A percentile compares a stretch with the other conserved stretches of the same genome.
Evolutionary conservation across 108 stramenopile species (phyloP).

Genomic region (Pseudonitzschia multiseries): DNA sequence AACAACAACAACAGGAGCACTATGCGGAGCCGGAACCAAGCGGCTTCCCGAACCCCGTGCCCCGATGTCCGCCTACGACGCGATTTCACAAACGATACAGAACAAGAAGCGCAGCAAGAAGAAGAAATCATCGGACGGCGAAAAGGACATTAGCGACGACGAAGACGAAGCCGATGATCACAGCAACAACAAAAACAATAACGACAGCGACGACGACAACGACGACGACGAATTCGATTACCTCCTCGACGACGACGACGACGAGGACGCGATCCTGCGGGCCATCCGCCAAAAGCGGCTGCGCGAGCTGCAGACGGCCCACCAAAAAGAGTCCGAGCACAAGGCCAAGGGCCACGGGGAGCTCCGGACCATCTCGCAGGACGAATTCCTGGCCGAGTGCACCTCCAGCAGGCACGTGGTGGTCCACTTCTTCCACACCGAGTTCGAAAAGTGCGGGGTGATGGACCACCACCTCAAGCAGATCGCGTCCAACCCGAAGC

Average conservation of each 20-base stretch:
- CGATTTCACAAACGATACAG: background rate
- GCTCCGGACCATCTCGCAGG: slow-evolving; percentile 91
- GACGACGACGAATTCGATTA: slow-evolving; percentile 64
- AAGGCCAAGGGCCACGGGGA: slow-evolving; percentile 95
- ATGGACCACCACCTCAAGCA: slow-evolving; percentile 92
- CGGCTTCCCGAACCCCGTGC: background rate
- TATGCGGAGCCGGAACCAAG: background rate
- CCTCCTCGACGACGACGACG: slow-evolving; percentile 51
- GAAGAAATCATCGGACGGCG: background rate
- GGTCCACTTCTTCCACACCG: slow-evolving; percentile 96
- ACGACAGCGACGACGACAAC: slow-evolving; percentile 46
- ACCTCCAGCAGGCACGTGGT: slow-evolving; percentile 65
- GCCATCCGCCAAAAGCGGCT: slow-evolving; percentile 85
- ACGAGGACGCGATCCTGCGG: slow-evolving; percentile 66
- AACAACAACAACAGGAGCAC: slow-evolving; percentile 34
- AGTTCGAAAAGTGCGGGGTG: slow-evolving; percentile 92
- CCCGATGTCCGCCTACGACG: background rate
- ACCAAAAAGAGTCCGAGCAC: slow-evolving; percentile 60
- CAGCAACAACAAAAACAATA: slow-evolving; percentile 30
- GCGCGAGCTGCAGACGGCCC: slow-evolving; percentile 66
- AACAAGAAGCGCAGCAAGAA: background rate
- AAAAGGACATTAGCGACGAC: slow-evolving; percentile 16
- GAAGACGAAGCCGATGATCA: slow-evolving; percentile 17
- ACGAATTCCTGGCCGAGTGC: slow-evolving; percentile 95
- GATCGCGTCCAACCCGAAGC: slow-evolving; percentile 66